phyloP scores from a whole-genome alignment of 306 rosid genomes.

The Cucumis cinereus region DNA sequence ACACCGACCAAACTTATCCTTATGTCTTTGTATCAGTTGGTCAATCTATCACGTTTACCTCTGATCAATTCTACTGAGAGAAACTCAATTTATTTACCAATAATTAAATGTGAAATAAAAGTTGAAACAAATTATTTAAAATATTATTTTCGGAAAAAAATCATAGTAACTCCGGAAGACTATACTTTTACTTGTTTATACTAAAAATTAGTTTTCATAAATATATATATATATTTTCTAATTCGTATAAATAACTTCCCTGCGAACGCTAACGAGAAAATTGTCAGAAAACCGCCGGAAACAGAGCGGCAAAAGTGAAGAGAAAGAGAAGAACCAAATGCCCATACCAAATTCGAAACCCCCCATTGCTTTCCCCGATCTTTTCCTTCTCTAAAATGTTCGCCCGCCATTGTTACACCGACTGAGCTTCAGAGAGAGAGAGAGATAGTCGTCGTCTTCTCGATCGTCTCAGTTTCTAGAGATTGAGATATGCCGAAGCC shows the following conservation, averaged over 20 bases:
- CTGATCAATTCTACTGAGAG: too few species aligned
- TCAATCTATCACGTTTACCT: too few species aligned
- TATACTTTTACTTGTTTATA: too few species aligned
- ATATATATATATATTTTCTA: background rate
- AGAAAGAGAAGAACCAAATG: background rate
- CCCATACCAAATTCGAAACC: background rate
- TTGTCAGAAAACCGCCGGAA: background rate
- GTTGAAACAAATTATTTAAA: too few species aligned
- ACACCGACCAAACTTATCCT: too few species aligned
- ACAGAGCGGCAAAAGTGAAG: background rate
- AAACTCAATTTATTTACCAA: too few species aligned
- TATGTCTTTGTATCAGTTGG: too few species aligned
- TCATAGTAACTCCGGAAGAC: too few species aligned
- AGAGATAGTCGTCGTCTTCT: background rate
- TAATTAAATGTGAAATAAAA: too few species aligned
- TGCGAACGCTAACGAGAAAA: background rate
- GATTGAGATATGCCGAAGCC: constrained; percentile 52
- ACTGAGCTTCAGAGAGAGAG: background rate
- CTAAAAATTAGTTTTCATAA: too few species aligned
- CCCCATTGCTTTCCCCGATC: background rate
- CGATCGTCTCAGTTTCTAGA: background rate
- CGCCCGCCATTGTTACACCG: background rate
- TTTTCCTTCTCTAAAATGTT: background rate
- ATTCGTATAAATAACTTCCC: background rate
- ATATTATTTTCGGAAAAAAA: too few species aligned